A percentile compares a stretch with the other conserved stretches of the same genome.
These are phyloP conservation scores for Albifimbria verrucaria DNA, from an alignment of 2,329 filamentous ascomycete species.

Conservation along the genomic window DNA sequence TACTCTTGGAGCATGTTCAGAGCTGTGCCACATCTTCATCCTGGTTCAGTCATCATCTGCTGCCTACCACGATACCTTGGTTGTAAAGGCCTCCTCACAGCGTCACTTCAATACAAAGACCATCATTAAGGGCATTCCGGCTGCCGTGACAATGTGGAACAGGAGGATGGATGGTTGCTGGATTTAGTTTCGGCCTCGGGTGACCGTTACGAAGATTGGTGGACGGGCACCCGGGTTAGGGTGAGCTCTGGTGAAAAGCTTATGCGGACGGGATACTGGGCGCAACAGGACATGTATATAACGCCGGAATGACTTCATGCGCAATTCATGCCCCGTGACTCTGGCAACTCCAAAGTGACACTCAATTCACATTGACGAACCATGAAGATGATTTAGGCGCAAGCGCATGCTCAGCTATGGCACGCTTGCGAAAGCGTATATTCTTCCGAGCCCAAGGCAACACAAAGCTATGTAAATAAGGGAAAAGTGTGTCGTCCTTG, in stretches of 20 bases:
- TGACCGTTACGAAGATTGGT: slow-evolving; percentile 2
- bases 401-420: slow-evolving; percentile 11
- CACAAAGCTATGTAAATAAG: neutral
- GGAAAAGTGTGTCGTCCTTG: neutral
- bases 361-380: no score
- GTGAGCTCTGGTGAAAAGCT: slow-evolving; percentile 16
- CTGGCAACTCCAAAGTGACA: slow-evolving; percentile 1
- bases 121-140: no score
- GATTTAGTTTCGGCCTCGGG: neutral
- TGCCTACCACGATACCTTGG: neutral
- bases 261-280: slow-evolving; percentile 16
- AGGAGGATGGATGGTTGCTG: neutral
- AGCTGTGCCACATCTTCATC: slow-evolving; percentile 5
- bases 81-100: neutral
- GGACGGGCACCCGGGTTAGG: slow-evolving; percentile 8
- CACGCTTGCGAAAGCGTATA: slow-evolving; percentile 14
- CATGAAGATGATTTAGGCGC: neutral
- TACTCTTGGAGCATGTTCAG: slow-evolving; percentile 9
- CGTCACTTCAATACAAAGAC: no score
- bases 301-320: slow-evolving; percentile 24
- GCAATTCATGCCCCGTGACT: neutral
- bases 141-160: neutral
- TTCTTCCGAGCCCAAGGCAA: slow-evolving; percentile 16
- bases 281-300: slow-evolving; percentile 18
- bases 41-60: slow-evolving; percentile 3